Evolutionary conservation across 1,284 basidiomycete species (phyloP).

Genomic region (Earliella scabrosa): DNA sequence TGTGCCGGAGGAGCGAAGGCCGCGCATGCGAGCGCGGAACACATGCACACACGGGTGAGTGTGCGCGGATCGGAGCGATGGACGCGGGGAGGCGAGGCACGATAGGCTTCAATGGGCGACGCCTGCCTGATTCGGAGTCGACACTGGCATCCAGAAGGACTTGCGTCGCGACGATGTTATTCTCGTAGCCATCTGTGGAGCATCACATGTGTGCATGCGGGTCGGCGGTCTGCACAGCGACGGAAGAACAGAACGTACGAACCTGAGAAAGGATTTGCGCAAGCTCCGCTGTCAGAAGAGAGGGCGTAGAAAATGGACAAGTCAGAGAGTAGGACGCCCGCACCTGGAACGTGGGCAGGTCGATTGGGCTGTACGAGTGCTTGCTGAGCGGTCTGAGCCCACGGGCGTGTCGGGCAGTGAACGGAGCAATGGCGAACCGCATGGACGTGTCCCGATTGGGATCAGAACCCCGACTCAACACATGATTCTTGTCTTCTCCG

Average conservation of each 20-base stretch:
- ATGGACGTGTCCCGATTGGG: not conserved
- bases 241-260: not conserved
- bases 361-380: too few relatives aligned
- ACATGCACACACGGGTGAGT: not conserved
- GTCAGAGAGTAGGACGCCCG: not conserved
- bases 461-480: conserved; percentile 1
- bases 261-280: not conserved
- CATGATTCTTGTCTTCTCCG: conserved; percentile 8
- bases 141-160: not conserved
- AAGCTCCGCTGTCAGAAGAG: not conserved
- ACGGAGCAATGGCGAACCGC: conserved; percentile 1
- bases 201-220: conserved; percentile 9
- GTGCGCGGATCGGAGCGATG: not conserved
- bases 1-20: not conserved
- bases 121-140: not conserved
- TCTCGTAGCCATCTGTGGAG: not conserved
- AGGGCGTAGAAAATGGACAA: not conserved
- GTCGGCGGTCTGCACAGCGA: not conserved
- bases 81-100: not conserved
- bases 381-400: too few relatives aligned
- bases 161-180: not conserved
- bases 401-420: not conserved
- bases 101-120: not conserved
- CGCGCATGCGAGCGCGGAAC: not conserved
- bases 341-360: not conserved